Evolutionary conservation across 306 rosid genomes (phyloP).

Genomic region (Macrotyloma uniflorum): DNA sequence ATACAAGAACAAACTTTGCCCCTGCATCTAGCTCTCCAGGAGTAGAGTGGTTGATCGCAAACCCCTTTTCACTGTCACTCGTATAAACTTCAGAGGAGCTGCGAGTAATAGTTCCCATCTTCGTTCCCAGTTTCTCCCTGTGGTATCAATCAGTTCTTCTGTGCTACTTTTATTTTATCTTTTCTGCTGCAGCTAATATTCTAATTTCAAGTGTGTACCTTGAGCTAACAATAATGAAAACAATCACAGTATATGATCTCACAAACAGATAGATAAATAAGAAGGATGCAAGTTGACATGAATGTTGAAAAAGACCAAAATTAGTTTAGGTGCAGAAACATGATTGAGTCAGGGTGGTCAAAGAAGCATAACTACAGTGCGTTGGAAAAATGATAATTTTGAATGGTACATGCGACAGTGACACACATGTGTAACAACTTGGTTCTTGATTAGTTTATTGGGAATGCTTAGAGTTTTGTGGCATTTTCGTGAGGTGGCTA

Average conservation of each 20-base stretch:
- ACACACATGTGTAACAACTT: conserved; percentile 38
- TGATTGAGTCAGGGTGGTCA: conserved; percentile 44
- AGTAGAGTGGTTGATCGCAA: conserved; percentile 28
- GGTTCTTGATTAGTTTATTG: conserved; percentile 25
- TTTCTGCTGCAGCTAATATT: background rate
- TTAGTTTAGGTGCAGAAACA: conserved; percentile 36
- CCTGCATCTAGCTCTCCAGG: conserved; percentile 69
- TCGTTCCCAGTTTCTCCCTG: background rate
- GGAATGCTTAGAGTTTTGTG: background rate
- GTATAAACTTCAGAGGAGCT: conserved; percentile 38
- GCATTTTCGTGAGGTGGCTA: background rate
- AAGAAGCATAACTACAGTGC: conserved; percentile 34
- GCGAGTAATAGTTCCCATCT: conserved; percentile 52
- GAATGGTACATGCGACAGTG: conserved; percentile 22
- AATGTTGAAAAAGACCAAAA: conserved; percentile 33
- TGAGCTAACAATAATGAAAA: conserved; percentile 21
- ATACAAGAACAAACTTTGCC: conserved; percentile 76
- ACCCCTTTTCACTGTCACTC: conserved; percentile 52
- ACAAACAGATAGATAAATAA: background rate
- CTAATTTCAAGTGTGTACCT: conserved; percentile 31
- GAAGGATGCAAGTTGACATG: conserved; percentile 38
- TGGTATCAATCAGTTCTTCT: background rate
- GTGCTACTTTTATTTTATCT: background rate
- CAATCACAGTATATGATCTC: conserved; percentile 16
- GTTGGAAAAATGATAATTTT: conserved; percentile 32